These are phyloP conservation scores for Alternaria brassicae DNA, from an alignment of 2,329 filamentous ascomycete genomes.

Conservation along the genomic window DNA sequence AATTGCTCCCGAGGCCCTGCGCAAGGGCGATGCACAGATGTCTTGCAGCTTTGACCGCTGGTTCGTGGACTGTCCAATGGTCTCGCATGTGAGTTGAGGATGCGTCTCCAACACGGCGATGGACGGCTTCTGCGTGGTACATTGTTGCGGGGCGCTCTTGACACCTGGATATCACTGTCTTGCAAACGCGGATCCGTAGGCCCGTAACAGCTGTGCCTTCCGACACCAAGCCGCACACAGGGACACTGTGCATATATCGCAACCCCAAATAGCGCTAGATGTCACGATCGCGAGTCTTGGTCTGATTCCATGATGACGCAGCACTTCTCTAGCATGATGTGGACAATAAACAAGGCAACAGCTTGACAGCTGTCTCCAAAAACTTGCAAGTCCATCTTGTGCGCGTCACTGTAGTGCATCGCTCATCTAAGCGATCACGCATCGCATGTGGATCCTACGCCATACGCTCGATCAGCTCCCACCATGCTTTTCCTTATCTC, in stretches of 20 bases:
- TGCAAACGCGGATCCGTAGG: neutral
- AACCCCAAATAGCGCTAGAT: neutral
- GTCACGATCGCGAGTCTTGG: neutral
- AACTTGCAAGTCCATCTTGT: neutral
- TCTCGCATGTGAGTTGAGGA: slow-evolving; percentile 3
- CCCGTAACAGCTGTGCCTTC: slow-evolving; percentile 4
- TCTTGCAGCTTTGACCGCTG: slow-evolving; percentile 18
- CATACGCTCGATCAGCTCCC: neutral
- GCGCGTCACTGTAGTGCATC: slow-evolving; percentile 6
- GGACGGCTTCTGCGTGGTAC: neutral
- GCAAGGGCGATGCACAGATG: slow-evolving; percentile 22
- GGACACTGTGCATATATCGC: neutral
- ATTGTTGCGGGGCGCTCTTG: neutral
- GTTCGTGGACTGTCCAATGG: slow-evolving; percentile 15
- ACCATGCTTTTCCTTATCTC: slow-evolving; percentile 9
- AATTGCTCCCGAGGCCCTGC: slow-evolving; percentile 15
- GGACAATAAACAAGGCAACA: neutral
- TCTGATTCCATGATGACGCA: slow-evolving; percentile 10
- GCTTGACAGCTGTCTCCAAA: slow-evolving; percentile 4
- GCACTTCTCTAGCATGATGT: slow-evolving; percentile 1
- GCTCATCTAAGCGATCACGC: slow-evolving; percentile 15
- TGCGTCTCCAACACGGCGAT: neutral
- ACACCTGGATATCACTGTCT: neutral
- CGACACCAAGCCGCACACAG: slow-evolving; percentile 4
- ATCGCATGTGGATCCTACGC: slow-evolving; percentile 10